These are phyloP conservation scores for Chaetomium olivaceum DNA, from an alignment of 2,329 filamentous ascomycete species.

Conservation along the genomic window DNA sequence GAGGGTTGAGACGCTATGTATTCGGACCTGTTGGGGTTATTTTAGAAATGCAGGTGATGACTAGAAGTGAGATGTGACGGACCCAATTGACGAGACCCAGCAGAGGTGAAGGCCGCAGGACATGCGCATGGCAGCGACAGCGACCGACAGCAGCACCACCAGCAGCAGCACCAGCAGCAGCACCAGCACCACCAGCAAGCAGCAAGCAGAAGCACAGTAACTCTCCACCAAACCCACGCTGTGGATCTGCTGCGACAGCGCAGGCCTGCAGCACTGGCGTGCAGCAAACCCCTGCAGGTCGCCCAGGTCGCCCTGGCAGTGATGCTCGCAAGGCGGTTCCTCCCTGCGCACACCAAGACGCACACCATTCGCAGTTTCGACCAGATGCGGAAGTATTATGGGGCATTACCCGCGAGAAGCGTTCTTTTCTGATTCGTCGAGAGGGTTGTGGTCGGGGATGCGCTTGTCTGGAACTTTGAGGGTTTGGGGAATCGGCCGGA, in stretches of 20 bases:
- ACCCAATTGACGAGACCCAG: not conserved
- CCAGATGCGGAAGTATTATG: not conserved
- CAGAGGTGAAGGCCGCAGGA: not conserved
- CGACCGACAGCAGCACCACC: not conserved
- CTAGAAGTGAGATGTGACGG: not conserved
- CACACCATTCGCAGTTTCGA: not conserved
- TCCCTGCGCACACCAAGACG: not conserved
- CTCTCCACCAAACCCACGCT: not conserved
- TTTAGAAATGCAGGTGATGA: not conserved
- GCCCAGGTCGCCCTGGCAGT: not conserved
- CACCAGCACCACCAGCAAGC: not conserved
- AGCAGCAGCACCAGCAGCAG: not conserved
- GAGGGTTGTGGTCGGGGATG: not conserved
- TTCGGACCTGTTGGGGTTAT: not conserved
- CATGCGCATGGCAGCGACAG: conserved; percentile 1
- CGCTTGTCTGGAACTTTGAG: not conserved
- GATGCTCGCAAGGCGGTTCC: not conserved
- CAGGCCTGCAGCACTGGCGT: not conserved
- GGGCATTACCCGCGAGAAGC: conserved; percentile 5
- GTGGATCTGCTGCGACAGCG: conserved; percentile 6
- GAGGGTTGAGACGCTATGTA: not conserved
- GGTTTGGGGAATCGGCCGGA: not conserved
- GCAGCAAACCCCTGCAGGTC: not conserved
- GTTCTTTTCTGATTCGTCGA: not conserved
- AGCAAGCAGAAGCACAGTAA: not conserved